A percentile compares a stretch with the other conserved stretches of the same genome.
Conservation (phyloP, 129 eudicot genomes). For the Helichrysum umbraculigerum region DNA sequence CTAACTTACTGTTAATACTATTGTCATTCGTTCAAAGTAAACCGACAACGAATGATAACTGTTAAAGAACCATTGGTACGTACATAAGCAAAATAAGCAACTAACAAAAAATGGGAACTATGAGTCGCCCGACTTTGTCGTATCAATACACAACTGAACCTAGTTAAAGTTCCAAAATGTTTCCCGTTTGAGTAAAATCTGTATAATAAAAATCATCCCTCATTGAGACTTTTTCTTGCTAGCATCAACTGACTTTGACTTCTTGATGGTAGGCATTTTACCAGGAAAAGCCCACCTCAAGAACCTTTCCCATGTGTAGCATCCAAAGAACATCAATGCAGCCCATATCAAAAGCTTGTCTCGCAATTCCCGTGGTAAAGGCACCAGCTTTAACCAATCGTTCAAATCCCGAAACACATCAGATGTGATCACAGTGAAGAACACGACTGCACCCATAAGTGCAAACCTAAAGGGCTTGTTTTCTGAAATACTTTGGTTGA, state of each 20-base stretch:
- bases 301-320: slow-evolving; percentile 78
- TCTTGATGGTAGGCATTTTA: slow-evolving; percentile 73
- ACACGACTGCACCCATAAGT: slow-evolving; percentile 66
- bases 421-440: slow-evolving; percentile 71
- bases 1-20: slow-evolving; percentile 5
- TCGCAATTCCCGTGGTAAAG: slow-evolving; percentile 64
- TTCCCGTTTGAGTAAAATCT: background rate
- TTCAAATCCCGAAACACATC: slow-evolving; percentile 77
- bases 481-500: slow-evolving; percentile 80
- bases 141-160: slow-evolving; percentile 8
- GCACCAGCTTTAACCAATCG: slow-evolving; percentile 80
- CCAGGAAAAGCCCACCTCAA: slow-evolving; percentile 96
- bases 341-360: slow-evolving; percentile 81
- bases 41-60: background rate
- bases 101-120: slow-evolving; percentile 23
- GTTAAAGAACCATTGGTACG: background rate
- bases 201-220: slow-evolving; percentile 11
- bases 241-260: slow-evolving; percentile 42
- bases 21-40: background rate
- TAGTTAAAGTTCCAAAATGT: slow-evolving; percentile 1
- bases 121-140: slow-evolving; percentile 1
- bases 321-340: slow-evolving; percentile 53
- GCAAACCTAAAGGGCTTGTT: slow-evolving; percentile 73
- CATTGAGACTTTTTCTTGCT: slow-evolving; percentile 50
- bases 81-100: background rate